Percentiles rank a stretch among this genome's conserved stretches.
These are phyloP conservation scores for Talaromyces funiculosus DNA, from an alignment of 2,329 filamentous ascomycete genomes.

Conservation along the genomic window DNA sequence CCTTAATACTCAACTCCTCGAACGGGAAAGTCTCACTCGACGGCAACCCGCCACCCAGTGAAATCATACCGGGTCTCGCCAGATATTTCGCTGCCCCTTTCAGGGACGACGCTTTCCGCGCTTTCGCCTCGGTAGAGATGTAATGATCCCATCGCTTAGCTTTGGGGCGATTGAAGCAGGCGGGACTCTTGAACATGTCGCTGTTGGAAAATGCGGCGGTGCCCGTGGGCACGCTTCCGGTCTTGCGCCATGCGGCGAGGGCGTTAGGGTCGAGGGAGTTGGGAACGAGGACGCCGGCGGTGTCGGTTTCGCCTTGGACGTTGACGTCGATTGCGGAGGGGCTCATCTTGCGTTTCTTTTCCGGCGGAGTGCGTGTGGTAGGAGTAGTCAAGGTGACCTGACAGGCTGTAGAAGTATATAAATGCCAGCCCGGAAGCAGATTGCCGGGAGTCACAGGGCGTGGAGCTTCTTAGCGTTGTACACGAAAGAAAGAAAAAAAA, in stretches of 20 bases:
- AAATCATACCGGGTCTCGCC: constrained; percentile 70
- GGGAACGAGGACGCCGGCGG: constrained; percentile 31
- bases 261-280: constrained; percentile 57
- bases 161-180: constrained; percentile 58
- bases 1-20: constrained; percentile 66
- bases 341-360: constrained; percentile 20
- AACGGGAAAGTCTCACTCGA: constrained; percentile 92
- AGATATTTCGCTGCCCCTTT: constrained; percentile 77
- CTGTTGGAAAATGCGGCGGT: constrained; percentile 72
- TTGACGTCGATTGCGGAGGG: constrained; percentile 27
- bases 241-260: constrained; percentile 62
- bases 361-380: not conserved
- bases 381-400: not conserved
- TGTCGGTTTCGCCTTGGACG: constrained; percentile 31
- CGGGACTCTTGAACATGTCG: constrained; percentile 73
- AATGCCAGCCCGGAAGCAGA: not conserved
- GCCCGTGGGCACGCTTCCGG: constrained; percentile 67
- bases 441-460: constrained; percentile 1
- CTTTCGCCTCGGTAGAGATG: constrained; percentile 53
- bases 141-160: constrained; percentile 70
- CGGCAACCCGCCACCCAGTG: constrained; percentile 85
- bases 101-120: constrained; percentile 61
- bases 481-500: not conserved
- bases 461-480: not conserved
- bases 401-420: not conserved